Evolutionary conservation across 805 yeast genomes (phyloP).

Genomic region (Sungouiozyma intestinalis): DNA sequence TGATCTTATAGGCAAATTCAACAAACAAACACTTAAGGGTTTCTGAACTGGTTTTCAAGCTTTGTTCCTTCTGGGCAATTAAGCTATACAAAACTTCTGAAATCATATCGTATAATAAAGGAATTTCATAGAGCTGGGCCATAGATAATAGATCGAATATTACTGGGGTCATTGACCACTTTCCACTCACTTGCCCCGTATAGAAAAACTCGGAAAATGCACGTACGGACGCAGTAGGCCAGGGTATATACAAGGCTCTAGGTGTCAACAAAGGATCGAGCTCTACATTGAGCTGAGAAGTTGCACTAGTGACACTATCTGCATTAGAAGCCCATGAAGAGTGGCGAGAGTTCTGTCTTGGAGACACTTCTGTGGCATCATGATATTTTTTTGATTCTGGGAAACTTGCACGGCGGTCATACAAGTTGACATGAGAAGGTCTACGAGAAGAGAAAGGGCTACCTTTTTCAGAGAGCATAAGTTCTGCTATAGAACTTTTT

Average conservation of each 20-base stretch:
- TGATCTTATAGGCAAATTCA: slow-evolving; percentile 11
- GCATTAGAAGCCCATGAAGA: slow-evolving; percentile 4
- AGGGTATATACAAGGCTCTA: slow-evolving; percentile 59
- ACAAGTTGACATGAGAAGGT: slow-evolving; percentile 9
- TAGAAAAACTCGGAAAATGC: slow-evolving; percentile 66
- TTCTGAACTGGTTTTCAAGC: slow-evolving; percentile 8
- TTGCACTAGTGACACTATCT: slow-evolving; percentile 13
- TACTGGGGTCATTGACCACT: slow-evolving; percentile 63
- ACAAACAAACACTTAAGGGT: slow-evolving; percentile 14
- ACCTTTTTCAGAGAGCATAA: slow-evolving; percentile 10
- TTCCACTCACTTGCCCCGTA: slow-evolving; percentile 71
- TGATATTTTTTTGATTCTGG: slow-evolving; percentile 6
- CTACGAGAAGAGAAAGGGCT: slow-evolving; percentile 24
- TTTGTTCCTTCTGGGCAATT: slow-evolving; percentile 56
- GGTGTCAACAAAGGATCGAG: slow-evolving; percentile 60
- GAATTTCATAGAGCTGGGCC: slow-evolving; percentile 58
- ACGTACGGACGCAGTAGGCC: slow-evolving; percentile 45
- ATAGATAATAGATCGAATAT: slow-evolving; percentile 52
- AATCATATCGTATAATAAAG: slow-evolving; percentile 58
- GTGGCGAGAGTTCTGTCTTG: slow-evolving; percentile 3
- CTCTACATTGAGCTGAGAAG: slow-evolving; percentile 12
- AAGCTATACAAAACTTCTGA: slow-evolving; percentile 60
- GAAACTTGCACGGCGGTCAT: slow-evolving; percentile 7
- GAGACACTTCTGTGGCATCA: slow-evolving; percentile 1
- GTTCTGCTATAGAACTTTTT: slow-evolving; percentile 6